Percentiles rank a stretch among this genome's conserved stretches.
These are phyloP conservation scores for Kingdonia uniflora DNA, from an alignment of 164 flowering plant genomes.

Conservation along the genomic window DNA sequence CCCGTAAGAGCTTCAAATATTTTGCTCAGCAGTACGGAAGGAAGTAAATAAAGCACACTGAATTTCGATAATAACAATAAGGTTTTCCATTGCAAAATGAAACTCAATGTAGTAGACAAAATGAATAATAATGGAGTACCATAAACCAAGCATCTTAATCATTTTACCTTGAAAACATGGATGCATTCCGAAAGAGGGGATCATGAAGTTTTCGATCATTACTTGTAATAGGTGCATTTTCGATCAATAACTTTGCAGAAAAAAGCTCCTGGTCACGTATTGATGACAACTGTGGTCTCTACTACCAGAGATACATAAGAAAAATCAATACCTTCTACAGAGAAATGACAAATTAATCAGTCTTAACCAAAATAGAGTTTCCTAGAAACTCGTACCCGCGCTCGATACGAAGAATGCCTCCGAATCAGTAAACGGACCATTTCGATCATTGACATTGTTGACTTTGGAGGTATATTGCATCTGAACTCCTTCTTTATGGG, in stretches of 20 bases:
- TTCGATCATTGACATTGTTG: conserved; percentile 9
- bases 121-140: background rate
- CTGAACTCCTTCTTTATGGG: background rate
- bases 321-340: background rate
- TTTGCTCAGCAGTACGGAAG: too few relatives aligned
- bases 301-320: background rate
- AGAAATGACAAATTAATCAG: background rate
- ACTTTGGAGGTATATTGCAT: conserved; percentile 8
- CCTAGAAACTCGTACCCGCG: too few relatives aligned
- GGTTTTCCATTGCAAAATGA: too few relatives aligned
- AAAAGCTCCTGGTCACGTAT: conserved; percentile 10
- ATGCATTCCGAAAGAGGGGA: conserved; percentile 13
- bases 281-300: conserved; percentile 14
- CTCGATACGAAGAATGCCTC: conserved; percentile 10
- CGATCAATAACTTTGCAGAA: conserved; percentile 9
- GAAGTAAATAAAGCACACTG: too few relatives aligned
- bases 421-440: conserved; percentile 12
- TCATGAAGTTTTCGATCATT: conserved; percentile 9
- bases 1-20: too few relatives aligned
- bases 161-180: conserved; percentile 11
- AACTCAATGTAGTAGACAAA: too few relatives aligned
- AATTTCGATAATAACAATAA: too few relatives aligned
- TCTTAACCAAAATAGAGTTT: background rate
- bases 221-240: conserved; percentile 8
- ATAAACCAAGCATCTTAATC: background rate